phyloP scores from a whole-genome alignment of 805 yeast genomes.

The Yamadazyma philogaea region DNA sequence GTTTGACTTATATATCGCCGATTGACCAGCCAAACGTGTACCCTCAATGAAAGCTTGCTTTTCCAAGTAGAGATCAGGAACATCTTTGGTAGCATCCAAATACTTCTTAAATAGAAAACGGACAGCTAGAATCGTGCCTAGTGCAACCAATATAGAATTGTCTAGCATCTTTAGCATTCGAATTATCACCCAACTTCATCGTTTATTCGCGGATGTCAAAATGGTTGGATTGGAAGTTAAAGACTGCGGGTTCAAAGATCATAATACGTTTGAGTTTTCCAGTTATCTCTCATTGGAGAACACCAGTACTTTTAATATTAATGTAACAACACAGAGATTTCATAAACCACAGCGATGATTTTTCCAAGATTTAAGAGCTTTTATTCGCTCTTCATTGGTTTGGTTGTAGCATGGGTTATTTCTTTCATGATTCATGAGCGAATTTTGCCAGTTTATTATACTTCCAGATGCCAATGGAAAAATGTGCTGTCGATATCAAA shows the following conservation, averaged over 20 bases:
- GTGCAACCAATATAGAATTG: conserved; percentile 15
- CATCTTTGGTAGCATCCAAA: conserved; percentile 46
- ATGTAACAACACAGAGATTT: neutral
- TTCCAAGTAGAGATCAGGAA: conserved; percentile 52
- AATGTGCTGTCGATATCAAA: neutral
- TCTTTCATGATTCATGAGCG: conserved; percentile 34
- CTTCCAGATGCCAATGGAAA: conserved; percentile 33
- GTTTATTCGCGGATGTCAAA: neutral
- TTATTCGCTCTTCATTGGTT: conserved; percentile 24
- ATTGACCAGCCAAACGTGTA: conserved; percentile 63
- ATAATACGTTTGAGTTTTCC: neutral
- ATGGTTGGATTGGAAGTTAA: neutral
- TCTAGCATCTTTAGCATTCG: conserved; percentile 9
- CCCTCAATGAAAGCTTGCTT: conserved; percentile 66
- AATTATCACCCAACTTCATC: conserved; percentile 1
- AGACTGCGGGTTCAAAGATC: too few species aligned
- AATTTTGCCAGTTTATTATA: conserved; percentile 24
- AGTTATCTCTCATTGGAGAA: too few species aligned
- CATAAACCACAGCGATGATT: conserved; percentile 2
- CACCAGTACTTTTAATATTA: too few species aligned
- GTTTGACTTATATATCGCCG: conserved; percentile 73
- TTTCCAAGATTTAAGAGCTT: conserved; percentile 22
- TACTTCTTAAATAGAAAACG: conserved; percentile 21
- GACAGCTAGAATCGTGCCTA: conserved; percentile 19
- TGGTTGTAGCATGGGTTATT: conserved; percentile 26